Percentiles rank a stretch among this genome's conserved stretches.
phyloP scores from a whole-genome alignment of 805 yeast species.

The Lipomyces starkeyi region DNA sequence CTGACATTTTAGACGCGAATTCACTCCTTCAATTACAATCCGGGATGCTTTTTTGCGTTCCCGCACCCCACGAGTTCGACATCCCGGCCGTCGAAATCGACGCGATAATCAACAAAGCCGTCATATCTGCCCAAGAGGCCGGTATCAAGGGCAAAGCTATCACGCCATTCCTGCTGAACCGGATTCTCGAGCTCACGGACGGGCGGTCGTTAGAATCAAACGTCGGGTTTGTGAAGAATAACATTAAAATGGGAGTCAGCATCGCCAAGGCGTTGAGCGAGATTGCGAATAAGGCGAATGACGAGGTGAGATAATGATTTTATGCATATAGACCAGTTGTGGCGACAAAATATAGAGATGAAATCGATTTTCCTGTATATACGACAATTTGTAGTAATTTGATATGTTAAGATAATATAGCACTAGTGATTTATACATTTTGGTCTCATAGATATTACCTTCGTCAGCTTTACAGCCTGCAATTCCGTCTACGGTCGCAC shows the following conservation, averaged over 20 bases:
- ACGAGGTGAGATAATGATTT: constrained; percentile 42
- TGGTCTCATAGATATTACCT: background rate
- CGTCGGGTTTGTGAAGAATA: constrained; percentile 75
- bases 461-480: background rate
- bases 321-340: background rate
- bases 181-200: constrained; percentile 68
- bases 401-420: background rate
- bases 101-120: constrained; percentile 63
- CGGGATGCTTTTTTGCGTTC: constrained; percentile 82
- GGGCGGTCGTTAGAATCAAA: constrained; percentile 76
- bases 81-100: constrained; percentile 60
- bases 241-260: constrained; percentile 69
- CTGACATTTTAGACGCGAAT: constrained; percentile 46
- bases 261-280: constrained; percentile 63
- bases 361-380: background rate
- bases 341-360: background rate
- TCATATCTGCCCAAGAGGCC: constrained; percentile 56
- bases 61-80: constrained; percentile 73
- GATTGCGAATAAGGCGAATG: constrained; percentile 44
- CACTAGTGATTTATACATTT: background rate
- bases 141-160: constrained; percentile 73
- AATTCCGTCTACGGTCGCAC: background rate
- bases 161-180: constrained; percentile 76
- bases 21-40: constrained; percentile 57
- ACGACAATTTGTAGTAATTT: background rate